Conservation (phyloP, 441 rosid species). For the Pelargonium myrrhifolium region DNA sequence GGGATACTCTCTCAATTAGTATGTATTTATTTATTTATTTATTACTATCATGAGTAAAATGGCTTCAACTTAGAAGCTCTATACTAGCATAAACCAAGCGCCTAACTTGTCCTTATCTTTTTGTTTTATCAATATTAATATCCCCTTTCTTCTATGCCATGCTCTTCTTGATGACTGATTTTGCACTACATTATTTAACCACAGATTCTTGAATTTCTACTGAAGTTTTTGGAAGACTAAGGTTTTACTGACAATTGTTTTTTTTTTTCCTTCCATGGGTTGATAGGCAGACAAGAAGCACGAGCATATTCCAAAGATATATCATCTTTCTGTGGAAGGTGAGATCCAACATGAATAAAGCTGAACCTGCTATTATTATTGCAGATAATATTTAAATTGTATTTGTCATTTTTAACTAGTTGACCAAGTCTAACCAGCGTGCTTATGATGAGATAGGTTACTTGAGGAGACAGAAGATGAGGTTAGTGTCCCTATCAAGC, state of each 20-base stretch:
- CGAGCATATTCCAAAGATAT: slow-evolving; percentile 71
- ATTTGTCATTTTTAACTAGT: not conserved
- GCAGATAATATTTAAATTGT: not conserved
- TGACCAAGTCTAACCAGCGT: slow-evolving; percentile 21
- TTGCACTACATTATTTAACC: not conserved
- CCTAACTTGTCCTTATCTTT: not conserved
- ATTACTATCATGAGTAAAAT: not conserved
- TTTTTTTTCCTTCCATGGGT: slow-evolving; percentile 22
- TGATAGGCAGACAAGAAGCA: slow-evolving; percentile 81
- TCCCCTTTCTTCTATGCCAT: not conserved
- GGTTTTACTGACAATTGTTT: not conserved
- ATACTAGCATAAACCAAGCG: not conserved
- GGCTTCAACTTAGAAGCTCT: not conserved
- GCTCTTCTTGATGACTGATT: slow-evolving; percentile 7
- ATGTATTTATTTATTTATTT: slow-evolving; percentile 19
- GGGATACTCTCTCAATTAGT: slow-evolving; percentile 51
- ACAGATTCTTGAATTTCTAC: not conserved
- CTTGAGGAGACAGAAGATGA: slow-evolving; percentile 87
- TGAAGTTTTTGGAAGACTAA: too few species aligned
- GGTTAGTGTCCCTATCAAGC: slow-evolving; percentile 34
- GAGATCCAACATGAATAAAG: slow-evolving; percentile 21
- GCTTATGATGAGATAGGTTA: slow-evolving; percentile 39
- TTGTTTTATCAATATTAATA: not conserved
- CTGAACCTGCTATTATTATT: not conserved
- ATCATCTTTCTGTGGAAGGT: slow-evolving; percentile 92